phyloP scores from a whole-genome alignment of 2,329 filamentous ascomycete genomes.

The Xylaria sp. region DNA sequence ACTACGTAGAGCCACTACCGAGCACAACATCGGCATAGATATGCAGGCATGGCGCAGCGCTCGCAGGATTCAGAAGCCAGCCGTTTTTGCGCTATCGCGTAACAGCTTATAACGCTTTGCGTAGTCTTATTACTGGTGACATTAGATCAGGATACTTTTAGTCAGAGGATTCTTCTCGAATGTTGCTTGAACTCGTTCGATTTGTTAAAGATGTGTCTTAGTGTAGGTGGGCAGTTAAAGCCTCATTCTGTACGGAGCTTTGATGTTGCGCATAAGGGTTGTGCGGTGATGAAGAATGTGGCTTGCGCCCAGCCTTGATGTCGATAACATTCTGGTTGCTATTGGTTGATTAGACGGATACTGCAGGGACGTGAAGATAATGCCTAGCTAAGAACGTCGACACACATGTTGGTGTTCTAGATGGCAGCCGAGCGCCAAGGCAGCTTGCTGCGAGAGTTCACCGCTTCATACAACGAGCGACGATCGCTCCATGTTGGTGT shows the following conservation, averaged over 20 bases:
- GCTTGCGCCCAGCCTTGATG: not conserved
- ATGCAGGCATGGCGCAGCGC: not conserved
- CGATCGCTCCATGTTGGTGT: slow-evolving; percentile 22
- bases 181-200: slow-evolving; percentile 2
- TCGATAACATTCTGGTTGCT: not conserved
- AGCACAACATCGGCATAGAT: not conserved
- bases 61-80: not conserved
- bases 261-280: not conserved
- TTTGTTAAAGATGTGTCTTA: not conserved
- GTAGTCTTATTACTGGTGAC: not conserved
- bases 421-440: not conserved
- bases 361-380: slow-evolving; percentile 10
- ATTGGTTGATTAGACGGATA: slow-evolving; percentile 15
- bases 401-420: not conserved
- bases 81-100: slow-evolving; percentile 2
- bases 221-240: not conserved
- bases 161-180: slow-evolving; percentile 5
- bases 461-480: slow-evolving; percentile 25
- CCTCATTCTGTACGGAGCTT: not conserved
- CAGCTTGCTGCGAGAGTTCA: slow-evolving; percentile 13
- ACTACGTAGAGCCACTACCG: not conserved
- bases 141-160: too few relatives aligned
- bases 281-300: slow-evolving; percentile 4
- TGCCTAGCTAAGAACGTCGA: not conserved
- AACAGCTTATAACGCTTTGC: not conserved